A percentile compares a stretch with the other conserved stretches of the same genome.
Conservation (phyloP, 768 basidiomycete species). For the Agaricus sinodeliciosus region DNA sequence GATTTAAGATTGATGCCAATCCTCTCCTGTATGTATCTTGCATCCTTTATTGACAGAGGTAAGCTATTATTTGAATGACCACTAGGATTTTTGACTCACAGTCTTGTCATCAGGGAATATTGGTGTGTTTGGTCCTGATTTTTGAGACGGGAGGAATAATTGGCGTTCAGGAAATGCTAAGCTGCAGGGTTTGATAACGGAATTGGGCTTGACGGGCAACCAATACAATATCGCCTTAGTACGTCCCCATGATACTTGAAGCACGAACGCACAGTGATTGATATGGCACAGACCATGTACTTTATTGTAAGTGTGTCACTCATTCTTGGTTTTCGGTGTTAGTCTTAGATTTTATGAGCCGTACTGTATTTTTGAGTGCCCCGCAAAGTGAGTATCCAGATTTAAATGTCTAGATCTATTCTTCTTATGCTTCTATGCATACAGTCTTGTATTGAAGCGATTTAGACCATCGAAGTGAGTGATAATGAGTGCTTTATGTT, state of each 20-base stretch:
- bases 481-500: background rate
- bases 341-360: slow-evolving; percentile 26
- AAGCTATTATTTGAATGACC: background rate
- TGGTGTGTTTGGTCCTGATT: slow-evolving; percentile 25
- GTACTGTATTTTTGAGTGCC: slow-evolving; percentile 62
- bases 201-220: slow-evolving; percentile 51
- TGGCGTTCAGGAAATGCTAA: slow-evolving; percentile 51
- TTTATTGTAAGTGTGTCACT: slow-evolving; percentile 45
- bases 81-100: too few species aligned
- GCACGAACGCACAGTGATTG: slow-evolving; percentile 5
- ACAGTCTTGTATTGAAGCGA: slow-evolving; percentile 49
- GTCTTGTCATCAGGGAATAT: slow-evolving; percentile 39
- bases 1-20: slow-evolving; percentile 55
- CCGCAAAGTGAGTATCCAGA: slow-evolving; percentile 47
- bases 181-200: slow-evolving; percentile 50
- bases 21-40: slow-evolving; percentile 50
- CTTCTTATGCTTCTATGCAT: slow-evolving; percentile 9
- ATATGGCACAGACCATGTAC: slow-evolving; percentile 49
- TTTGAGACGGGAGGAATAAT: background rate
- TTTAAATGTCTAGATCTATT: background rate
- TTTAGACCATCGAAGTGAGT: slow-evolving; percentile 56
- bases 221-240: slow-evolving; percentile 66
- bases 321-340: background rate
- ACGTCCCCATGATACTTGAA: background rate
- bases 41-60: slow-evolving; percentile 63